Evolutionary conservation across 2,329 filamentous ascomycete genomes (phyloP).

Genomic region (Colletotrichum sp.): DNA sequence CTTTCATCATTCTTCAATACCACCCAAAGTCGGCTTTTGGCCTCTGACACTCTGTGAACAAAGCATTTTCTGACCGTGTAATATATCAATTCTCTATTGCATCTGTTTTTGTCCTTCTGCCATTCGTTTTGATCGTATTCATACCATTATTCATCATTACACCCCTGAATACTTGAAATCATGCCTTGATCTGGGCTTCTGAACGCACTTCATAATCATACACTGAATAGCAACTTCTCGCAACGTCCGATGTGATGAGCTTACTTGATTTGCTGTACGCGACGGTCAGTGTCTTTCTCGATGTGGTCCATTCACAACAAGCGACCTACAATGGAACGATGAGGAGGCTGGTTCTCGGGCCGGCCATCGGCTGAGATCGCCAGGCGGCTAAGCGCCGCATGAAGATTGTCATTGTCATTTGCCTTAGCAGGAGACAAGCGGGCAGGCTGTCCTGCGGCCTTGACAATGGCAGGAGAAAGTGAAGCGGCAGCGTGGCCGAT

Average conservation of each 20-base stretch:
- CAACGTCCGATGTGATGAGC: background rate
- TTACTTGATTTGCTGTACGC: slow-evolving; percentile 1
- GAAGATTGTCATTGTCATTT: slow-evolving; percentile 24
- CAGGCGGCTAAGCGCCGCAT: slow-evolving; percentile 14
- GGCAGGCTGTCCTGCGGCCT: slow-evolving; percentile 34
- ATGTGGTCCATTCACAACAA: background rate
- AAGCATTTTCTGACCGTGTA: background rate
- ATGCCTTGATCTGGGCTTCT: background rate
- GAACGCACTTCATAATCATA: background rate
- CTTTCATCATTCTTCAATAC: background rate
- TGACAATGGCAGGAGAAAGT: slow-evolving; percentile 47
- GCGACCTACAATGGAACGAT: background rate
- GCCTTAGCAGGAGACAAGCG: slow-evolving; percentile 31
- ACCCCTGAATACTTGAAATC: background rate
- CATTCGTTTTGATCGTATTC: background rate
- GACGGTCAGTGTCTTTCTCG: background rate
- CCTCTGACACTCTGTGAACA: background rate
- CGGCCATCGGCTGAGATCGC: slow-evolving; percentile 35
- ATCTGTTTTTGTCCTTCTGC: background rate
- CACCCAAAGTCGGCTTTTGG: background rate
- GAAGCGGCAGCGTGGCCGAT: slow-evolving; percentile 55
- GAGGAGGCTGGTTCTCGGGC: slow-evolving; percentile 50
- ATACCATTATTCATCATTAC: background rate
- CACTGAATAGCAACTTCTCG: background rate
- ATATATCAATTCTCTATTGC: background rate